A percentile compares a stretch with the other conserved stretches of the same genome.
Evolutionary conservation across 768 basidiomycete genomes (phyloP).

Genomic region (Suillus occidentalis): DNA sequence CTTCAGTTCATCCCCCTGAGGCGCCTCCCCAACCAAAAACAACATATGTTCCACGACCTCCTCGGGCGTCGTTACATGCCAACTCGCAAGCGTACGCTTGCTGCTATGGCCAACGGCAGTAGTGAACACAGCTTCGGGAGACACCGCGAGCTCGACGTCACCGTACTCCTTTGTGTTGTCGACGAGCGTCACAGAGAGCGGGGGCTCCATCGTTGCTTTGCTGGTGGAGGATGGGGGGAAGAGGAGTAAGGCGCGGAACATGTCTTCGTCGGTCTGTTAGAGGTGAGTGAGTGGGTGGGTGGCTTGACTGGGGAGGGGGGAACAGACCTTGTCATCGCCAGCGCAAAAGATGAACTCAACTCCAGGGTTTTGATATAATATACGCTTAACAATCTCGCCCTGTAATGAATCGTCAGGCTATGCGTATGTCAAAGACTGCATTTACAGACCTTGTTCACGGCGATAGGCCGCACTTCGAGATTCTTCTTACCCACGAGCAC

Average conservation of each 20-base stretch:
- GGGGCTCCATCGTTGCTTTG: constrained; percentile 54
- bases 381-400: constrained; percentile 96
- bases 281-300: background rate
- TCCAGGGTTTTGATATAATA: constrained; percentile 90
- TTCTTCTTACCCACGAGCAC: constrained; percentile 99
- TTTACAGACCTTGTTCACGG: constrained; percentile 78
- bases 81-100: constrained; percentile 87
- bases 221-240: constrained; percentile 43
- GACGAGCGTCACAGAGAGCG: constrained; percentile 47
- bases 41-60: constrained; percentile 85
- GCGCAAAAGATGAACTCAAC: constrained; percentile 97
- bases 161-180: constrained; percentile 20
- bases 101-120: constrained; percentile 89
- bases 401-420: constrained; percentile 15
- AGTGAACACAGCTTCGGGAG: constrained; percentile 77
- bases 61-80: constrained; percentile 88
- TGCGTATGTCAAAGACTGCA: background rate
- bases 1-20: background rate
- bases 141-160: constrained; percentile 61
- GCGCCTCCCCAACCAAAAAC: constrained; percentile 47
- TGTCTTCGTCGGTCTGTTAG: constrained; percentile 91
- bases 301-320: background rate
- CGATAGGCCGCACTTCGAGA: constrained; percentile 91
- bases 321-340: constrained; percentile 89
- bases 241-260: constrained; percentile 88